Evolutionary conservation across 768 basidiomycete species (phyloP).

Genomic region (Gymnopilus junonius): DNA sequence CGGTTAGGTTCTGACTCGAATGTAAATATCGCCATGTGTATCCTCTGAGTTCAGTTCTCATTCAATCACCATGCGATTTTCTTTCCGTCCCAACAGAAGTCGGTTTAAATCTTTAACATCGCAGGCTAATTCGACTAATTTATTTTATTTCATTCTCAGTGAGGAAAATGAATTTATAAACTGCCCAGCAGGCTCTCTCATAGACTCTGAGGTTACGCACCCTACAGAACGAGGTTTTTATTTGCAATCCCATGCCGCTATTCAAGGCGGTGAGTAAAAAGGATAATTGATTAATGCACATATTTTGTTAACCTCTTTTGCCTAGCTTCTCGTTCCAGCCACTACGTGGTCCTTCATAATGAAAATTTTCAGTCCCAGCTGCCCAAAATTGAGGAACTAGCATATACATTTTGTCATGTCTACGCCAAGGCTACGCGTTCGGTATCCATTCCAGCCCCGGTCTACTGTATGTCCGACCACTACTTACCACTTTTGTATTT

Average conservation of each 20-base stretch:
- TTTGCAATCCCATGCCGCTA: constrained; percentile 57
- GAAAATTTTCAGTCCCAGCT: constrained; percentile 22
- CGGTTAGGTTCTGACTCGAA: no score
- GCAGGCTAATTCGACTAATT: no score
- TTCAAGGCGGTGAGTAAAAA: constrained; percentile 55
- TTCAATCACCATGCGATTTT: no score
- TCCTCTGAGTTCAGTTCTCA: no score
- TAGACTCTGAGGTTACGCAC: constrained; percentile 44
- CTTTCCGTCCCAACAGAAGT: no score
- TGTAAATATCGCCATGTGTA: no score
- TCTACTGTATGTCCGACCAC: constrained; percentile 34
- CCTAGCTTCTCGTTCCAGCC: constrained; percentile 18
- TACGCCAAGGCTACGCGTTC: constrained; percentile 37
- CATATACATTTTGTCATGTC: constrained; percentile 28
- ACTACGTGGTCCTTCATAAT: constrained; percentile 29
- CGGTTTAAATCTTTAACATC: no score
- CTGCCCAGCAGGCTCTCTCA: constrained; percentile 53
- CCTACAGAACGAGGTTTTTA: constrained; percentile 56
- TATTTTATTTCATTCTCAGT: no score
- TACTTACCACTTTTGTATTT: background rate
- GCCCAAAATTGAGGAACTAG: constrained; percentile 26
- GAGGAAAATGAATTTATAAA: no score
- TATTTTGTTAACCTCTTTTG: background rate
- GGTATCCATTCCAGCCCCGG: constrained; percentile 35
- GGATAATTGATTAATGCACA: no score